These are phyloP conservation scores for Dimocarpus longan DNA, from an alignment of 345 rosid genomes.

Conservation along the genomic window DNA sequence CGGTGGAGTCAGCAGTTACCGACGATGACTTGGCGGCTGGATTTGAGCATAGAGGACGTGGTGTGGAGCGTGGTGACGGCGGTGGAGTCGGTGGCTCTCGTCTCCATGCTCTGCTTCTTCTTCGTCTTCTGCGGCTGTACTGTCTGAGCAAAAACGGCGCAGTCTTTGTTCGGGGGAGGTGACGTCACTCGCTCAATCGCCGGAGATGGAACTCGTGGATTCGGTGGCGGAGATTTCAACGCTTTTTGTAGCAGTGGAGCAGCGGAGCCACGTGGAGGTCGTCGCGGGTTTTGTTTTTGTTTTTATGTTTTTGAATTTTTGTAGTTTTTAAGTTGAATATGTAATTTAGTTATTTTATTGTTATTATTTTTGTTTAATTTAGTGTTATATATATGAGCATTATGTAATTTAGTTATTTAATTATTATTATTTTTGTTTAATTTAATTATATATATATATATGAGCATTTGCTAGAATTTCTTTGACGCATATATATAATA, in stretches of 20 bases:
- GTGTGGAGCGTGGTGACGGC: constrained; percentile 73
- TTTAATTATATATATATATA: no score
- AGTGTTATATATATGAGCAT: no score
- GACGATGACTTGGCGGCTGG: constrained; percentile 36
- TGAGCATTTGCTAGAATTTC: no score
- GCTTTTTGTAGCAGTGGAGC: not conserved
- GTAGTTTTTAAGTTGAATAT: no score
- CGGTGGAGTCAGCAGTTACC: constrained; percentile 26
- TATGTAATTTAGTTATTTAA: no score
- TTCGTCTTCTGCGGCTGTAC: constrained; percentile 91
- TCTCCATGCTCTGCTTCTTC: constrained; percentile 88
- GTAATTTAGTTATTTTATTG: no score
- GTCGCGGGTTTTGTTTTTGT: no score
- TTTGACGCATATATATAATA: no score
- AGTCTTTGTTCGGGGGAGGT: not conserved
- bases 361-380: no score
- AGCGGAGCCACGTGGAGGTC: no score
- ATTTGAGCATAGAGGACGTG: constrained; percentile 57
- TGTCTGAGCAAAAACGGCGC: constrained; percentile 30
- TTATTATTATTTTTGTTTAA: no score
- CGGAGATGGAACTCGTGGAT: not conserved
- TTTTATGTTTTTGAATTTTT: no score
- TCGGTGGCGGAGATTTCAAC: constrained; percentile 9
- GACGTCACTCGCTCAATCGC: not conserved
- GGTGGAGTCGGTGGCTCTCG: constrained; percentile 83